Evolutionary conservation across 441 rosid species (phyloP), one percentile per base, ranked within the genome.

Genomic region (Erodium moschatum): DNA sequence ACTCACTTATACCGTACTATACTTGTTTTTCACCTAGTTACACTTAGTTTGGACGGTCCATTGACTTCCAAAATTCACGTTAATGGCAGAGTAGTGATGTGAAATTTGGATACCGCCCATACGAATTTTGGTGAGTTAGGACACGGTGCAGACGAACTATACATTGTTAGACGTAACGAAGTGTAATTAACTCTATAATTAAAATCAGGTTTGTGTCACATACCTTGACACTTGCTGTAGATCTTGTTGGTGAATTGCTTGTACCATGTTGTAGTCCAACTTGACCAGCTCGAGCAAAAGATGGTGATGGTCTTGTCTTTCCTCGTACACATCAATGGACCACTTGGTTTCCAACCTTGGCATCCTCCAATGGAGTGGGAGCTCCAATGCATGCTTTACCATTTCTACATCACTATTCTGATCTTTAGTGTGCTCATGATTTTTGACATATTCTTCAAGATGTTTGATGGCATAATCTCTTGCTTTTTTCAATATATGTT

Each of bases 351-450:
- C 81, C 29, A 75, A 20, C 65, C 81, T 75, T 29, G 5, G 18
- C 21, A 72, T 19, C 65, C 84, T 74, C 76, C 75, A 66, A 64
- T 77, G 81, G 20, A 78, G 67, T 1, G 86, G 81, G 13, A 44
- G 52, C 13, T 44, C 52, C 74, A 82, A 40, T 4, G 82, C 82
- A 70, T 77, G 84, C 0, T 20, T 50, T 13, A 50, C 13, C 4
- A 15, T 50, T 15, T 50, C 56, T 50, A 12, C 18, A n/a, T n/a
- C 56, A 50, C 1, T 12, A 10, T 44, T 1, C 13, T 44, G 3
- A n/a, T 50, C 56, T 50, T 50, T 13, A 15, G 12, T n/a, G 56
- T 12, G 18, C n/a, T 11, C 6, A 11, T 44, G 13, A 50, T 50
- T 50, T 4, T 38, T 63, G 0, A 66, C 19, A 35, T 0, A 12